These are phyloP conservation scores for Cicer pinnatifidum DNA, from an alignment of 306 rosid species.

Conservation along the genomic window DNA sequence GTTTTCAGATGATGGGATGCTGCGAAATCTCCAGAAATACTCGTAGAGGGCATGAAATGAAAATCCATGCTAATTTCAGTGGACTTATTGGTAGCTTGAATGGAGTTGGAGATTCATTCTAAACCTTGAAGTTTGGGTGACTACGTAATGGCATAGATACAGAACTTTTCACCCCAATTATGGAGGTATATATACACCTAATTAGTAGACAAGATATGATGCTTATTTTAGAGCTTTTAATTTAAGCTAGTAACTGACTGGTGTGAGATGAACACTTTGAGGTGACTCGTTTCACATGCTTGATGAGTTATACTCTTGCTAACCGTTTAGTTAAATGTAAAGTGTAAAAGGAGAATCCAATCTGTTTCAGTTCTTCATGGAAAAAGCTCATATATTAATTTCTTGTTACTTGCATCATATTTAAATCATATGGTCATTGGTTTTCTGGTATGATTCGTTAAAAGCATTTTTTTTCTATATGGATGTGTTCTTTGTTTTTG, in stretches of 20 bases:
- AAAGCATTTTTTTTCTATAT: constrained; percentile 21
- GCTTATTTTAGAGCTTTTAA: not conserved
- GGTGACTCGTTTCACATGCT: constrained; percentile 20
- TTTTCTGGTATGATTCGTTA: not conserved
- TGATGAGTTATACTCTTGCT: constrained; percentile 1
- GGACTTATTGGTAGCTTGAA: constrained; percentile 14
- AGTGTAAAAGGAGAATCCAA: constrained; percentile 16
- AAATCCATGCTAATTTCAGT: constrained; percentile 25
- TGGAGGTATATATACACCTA: not conserved
- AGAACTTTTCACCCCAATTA: not conserved
- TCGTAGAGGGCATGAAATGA: constrained; percentile 38
- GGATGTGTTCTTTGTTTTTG: constrained; percentile 1
- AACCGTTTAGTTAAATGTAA: constrained; percentile 29
- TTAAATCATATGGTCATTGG: not conserved
- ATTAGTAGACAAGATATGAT: not conserved
- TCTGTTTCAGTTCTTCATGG: constrained; percentile 7
- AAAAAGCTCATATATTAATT: constrained; percentile 8
- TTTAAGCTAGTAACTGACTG: constrained; percentile 31
- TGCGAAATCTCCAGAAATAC: constrained; percentile 17
- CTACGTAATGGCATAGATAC: not conserved
- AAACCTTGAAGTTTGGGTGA: constrained; percentile 29
- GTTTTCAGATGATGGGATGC: constrained; percentile 39
- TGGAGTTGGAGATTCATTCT: constrained; percentile 23
- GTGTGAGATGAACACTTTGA: constrained; percentile 25
- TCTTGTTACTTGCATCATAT: constrained; percentile 15